Evolutionary conservation across 208 protist species (phyloP).

Genomic region (Crithidia mellificae): DNA sequence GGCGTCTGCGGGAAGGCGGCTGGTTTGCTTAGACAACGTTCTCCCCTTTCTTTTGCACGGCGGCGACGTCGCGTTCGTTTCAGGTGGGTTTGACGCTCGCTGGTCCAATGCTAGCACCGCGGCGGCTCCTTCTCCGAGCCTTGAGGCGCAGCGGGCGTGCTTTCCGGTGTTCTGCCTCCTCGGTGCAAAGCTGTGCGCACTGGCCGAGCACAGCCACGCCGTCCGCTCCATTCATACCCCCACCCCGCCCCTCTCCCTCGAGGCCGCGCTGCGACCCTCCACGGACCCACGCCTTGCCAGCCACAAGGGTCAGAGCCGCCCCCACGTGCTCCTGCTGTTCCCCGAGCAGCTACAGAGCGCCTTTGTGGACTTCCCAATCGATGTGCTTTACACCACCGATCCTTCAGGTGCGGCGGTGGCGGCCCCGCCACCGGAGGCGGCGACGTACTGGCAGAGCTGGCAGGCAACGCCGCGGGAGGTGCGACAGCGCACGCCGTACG

Average conservation of each 20-base stretch:
- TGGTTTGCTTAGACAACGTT: slow-evolving; percentile 25
- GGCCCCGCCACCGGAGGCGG: slow-evolving; percentile 20
- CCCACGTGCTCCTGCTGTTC: slow-evolving; percentile 41
- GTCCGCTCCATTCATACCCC: slow-evolving; percentile 25
- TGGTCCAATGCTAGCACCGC: too few species aligned
- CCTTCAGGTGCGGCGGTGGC: slow-evolving; percentile 33
- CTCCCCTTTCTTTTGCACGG: slow-evolving; percentile 41
- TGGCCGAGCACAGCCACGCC: slow-evolving; percentile 14
- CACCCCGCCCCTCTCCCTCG: background rate
- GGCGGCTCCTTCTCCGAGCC: background rate
- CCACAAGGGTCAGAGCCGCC: background rate
- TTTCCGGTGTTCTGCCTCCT: slow-evolving; percentile 31
- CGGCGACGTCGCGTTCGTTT: background rate
- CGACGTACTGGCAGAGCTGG: slow-evolving; percentile 28
- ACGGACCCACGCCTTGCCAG: background rate
- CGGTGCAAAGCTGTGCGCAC: slow-evolving; percentile 23
- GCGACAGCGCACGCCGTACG: slow-evolving; percentile 23
- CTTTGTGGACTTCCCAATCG: slow-evolving; percentile 36
- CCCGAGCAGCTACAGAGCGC: slow-evolving; percentile 36
- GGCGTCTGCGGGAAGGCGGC: background rate
- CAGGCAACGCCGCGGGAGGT: slow-evolving; percentile 21
- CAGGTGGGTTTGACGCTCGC: background rate
- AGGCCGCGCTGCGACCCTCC: slow-evolving; percentile 2
- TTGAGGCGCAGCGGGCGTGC: slow-evolving; percentile 12
- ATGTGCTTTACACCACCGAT: slow-evolving; percentile 40